Evolutionary conservation across 225 moss, liverwort and hornwort genomes (phyloP).

Genomic region (Pseudisothecium myosuroides): DNA sequence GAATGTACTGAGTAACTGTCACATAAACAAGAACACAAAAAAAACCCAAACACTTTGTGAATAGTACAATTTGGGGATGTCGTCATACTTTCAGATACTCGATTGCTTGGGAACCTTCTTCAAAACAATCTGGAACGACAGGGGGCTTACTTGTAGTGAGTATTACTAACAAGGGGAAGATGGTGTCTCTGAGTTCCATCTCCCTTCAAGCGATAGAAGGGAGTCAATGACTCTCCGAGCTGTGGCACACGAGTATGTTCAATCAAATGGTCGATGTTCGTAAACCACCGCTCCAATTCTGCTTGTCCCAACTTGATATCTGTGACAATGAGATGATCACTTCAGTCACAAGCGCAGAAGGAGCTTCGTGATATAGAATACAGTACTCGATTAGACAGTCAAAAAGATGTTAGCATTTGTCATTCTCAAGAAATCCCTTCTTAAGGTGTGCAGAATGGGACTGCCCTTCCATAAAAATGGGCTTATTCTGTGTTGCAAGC

Average conservation of each 20-base stretch:
- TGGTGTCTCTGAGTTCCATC: constrained; percentile 66
- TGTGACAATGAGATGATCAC: neutral
- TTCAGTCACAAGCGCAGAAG: neutral
- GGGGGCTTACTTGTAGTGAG: constrained; percentile 64
- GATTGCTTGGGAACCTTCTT: neutral
- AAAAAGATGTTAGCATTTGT: neutral
- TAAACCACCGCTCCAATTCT: constrained; percentile 85
- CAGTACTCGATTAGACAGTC: neutral
- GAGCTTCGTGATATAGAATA: neutral
- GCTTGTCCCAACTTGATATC: constrained; percentile 69
- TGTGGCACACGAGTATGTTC: constrained; percentile 96
- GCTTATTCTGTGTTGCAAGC: neutral
- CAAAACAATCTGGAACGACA: neutral
- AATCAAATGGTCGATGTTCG: constrained; percentile 73
- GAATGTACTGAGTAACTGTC: constrained; percentile 85
- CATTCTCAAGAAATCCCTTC: neutral
- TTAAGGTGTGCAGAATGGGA: neutral
- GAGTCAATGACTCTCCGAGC: constrained; percentile 86
- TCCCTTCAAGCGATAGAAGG: constrained; percentile 80
- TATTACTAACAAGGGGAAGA: constrained; percentile 77
- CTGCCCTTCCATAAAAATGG: neutral
- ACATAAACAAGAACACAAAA: neutral
- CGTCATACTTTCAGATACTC: neutral
- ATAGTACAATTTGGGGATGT: neutral
- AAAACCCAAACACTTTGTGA: neutral